Conservation (phyloP, 768 basidiomycete species). For the Psilocybe azurescens region DNA sequence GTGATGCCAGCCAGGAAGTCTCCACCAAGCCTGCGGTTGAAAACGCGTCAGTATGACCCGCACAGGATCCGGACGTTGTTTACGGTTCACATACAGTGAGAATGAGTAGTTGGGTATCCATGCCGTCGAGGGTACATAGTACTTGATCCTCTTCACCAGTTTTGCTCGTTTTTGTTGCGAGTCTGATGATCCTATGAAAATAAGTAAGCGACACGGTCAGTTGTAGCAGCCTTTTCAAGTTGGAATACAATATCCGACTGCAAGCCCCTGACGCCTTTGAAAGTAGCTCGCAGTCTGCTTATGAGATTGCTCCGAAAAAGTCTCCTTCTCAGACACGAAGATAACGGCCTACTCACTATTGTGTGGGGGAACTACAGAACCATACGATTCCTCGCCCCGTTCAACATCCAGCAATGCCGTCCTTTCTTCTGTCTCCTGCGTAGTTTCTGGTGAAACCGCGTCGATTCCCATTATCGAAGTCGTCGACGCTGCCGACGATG, state of each 20-base stretch:
- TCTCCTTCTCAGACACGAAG: not conserved
- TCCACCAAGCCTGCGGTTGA: slow-evolving; percentile 38
- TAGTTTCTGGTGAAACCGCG: slow-evolving; percentile 19
- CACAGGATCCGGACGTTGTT: slow-evolving; percentile 3
- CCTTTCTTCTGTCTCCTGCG: slow-evolving; percentile 32
- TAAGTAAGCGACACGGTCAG: not conserved
- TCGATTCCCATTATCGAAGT: slow-evolving; percentile 44
- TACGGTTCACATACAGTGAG: slow-evolving; percentile 55
- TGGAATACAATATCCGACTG: no score
- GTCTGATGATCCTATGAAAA: not conserved
- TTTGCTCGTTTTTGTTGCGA: slow-evolving; percentile 30
- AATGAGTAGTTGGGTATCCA: slow-evolving; percentile 84
- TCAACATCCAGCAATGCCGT: slow-evolving; percentile 39
- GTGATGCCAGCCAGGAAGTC: slow-evolving; percentile 89
- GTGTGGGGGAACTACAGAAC: slow-evolving; percentile 26
- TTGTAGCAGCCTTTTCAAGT: not conserved
- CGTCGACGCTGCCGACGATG: slow-evolving; percentile 29
- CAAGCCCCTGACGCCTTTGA: no score
- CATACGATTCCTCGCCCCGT: slow-evolving; percentile 31
- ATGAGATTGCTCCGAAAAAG: not conserved
- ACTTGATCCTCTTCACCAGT: slow-evolving; percentile 57
- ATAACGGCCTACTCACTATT: slow-evolving; percentile 22
- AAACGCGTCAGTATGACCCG: not conserved
- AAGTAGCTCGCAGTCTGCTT: not conserved
- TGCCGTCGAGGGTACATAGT: slow-evolving; percentile 77